Evolutionary conservation across 345 rosid genomes (phyloP).

Genomic region (Laguncularia racemosa): DNA sequence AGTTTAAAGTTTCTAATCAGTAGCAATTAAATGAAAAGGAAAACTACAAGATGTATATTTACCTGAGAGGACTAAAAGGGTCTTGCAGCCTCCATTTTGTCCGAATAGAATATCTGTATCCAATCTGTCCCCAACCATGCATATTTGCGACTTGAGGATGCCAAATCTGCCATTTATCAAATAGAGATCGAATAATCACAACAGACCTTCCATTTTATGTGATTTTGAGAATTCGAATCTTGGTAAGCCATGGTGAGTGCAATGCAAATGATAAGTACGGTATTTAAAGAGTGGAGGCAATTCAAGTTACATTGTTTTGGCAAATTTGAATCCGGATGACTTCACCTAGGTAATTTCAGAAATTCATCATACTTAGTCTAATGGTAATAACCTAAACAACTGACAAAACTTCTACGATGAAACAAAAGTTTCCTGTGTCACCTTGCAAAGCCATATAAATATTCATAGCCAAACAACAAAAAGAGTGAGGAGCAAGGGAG

Average conservation of each 20-base stretch:
- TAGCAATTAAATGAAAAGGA: background rate
- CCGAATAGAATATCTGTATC: conserved; percentile 92
- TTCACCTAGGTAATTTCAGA: too few species aligned
- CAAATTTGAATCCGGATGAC: too few species aligned
- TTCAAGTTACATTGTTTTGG: too few species aligned
- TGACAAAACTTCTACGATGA: too few species aligned
- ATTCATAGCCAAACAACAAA: background rate
- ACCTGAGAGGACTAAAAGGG: conserved; percentile 97
- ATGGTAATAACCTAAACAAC: too few species aligned
- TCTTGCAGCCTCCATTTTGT: conserved; percentile 88
- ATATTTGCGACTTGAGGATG: conserved; percentile 79
- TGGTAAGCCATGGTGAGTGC: too few species aligned
- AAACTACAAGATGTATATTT: background rate
- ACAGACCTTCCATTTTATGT: background rate
- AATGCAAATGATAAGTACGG: too few species aligned
- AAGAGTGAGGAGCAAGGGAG: background rate
- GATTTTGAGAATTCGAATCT: background rate
- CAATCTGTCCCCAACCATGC: conserved; percentile 97
- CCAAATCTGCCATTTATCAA: conserved; percentile 47
- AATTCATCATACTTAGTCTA: too few species aligned
- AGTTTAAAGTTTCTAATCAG: background rate
- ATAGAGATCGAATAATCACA: too few species aligned
- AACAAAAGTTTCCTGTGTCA: too few species aligned
- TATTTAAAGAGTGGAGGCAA: too few species aligned
- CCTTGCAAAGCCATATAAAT: background rate